Percentiles rank a stretch among this genome's conserved stretches.
These are phyloP conservation scores for Phytophthora sp. DNA, from an alignment of 352 stramenopile species.

Conservation along the genomic window DNA sequence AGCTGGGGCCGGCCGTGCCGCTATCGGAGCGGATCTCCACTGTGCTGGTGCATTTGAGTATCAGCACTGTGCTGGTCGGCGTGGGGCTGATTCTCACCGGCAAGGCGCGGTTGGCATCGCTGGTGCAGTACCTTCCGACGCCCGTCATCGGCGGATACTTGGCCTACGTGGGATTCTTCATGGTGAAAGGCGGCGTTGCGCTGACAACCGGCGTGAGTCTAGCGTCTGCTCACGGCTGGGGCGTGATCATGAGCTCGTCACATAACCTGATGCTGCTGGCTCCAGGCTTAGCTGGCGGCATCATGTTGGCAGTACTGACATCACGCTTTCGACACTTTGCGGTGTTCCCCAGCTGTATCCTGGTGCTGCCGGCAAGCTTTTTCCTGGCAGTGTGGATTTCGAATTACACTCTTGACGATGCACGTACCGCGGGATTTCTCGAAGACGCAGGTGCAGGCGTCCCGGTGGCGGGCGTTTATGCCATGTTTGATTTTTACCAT, in stretches of 20 bases:
- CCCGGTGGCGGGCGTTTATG: constrained; percentile 52
- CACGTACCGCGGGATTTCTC: constrained; percentile 89
- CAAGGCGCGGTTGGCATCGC: constrained; percentile 88
- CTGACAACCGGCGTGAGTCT: constrained; percentile 86
- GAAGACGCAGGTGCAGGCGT: constrained; percentile 36
- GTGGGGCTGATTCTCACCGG: constrained; percentile 92
- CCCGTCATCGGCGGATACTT: constrained; percentile 97
- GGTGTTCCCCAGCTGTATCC: constrained; percentile 64
- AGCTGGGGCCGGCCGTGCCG: constrained; percentile 62
- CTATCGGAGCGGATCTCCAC: constrained; percentile 85
- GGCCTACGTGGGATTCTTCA: constrained; percentile 97
- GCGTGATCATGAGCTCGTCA: constrained; percentile 52
- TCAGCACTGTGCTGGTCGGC: constrained; percentile 91
- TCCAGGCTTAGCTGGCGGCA: constrained; percentile 74
- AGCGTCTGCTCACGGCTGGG: constrained; percentile 73
- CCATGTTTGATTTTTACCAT: constrained; percentile 71
- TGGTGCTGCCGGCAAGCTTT: constrained; percentile 74
- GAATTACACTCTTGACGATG: constrained; percentile 84
- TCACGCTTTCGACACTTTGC: constrained; percentile 71
- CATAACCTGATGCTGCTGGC: constrained; percentile 75
- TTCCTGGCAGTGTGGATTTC: constrained; percentile 85
- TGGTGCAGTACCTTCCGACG: constrained; percentile 96
- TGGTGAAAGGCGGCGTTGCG: constrained; percentile 89
- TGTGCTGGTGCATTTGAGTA: constrained; percentile 91
- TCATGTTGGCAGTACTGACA: constrained; percentile 75